Base-by-base conservation (phyloP, 2,329 filamentous ascomycete genomes). In the Celoporthe dispersa region DNA sequence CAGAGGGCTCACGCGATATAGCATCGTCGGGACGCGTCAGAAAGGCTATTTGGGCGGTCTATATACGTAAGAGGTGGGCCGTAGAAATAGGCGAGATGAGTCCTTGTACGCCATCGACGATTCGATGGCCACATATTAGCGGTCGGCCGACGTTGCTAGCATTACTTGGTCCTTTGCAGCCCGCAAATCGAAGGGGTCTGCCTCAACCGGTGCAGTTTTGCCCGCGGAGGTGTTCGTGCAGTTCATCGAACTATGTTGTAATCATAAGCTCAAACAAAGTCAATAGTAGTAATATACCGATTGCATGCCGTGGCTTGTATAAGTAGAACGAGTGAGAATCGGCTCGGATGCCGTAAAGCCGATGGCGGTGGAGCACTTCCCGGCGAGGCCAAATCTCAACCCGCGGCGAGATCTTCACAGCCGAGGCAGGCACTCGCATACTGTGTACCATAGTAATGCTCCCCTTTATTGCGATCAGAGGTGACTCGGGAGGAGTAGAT, bases 61-160 rank as follows among this genome's bases (percentile, higher is more conserved):
- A 11, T 57, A 33, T 57, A 57, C 53, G 53, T 57, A 31, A 57
- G 28, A 28, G 25, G 28, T 57, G 53, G 53, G 53, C 53, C 53
- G 28, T 28, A 8, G 25, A 31, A 57, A 31, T 19, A 57, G 53
- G 53, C 53, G 53, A 57, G 25, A 57, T 57, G 25, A 31, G 28
- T 12, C 25, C 53, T 25, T 57, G 53, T 16, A 33, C 28, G 53
- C 28, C 4, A 57, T 57, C 53, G 53, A 57, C 28, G 25, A 25
- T 12, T 25, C n/a, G 22, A 53, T 25, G 25, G 44, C 44, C 3
- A 22, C 22, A 44, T 44, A 39, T 39, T 39, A 22, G 16, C 19
- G 41, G 16, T 19, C 19, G 16, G 16, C 7, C 41, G 2, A 22
- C 16, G 19, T 19, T 44, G 16, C 41, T 22, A 22, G 41, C 16